These are phyloP conservation scores for Austropuccinia psidii DNA, from an alignment of 1,284 basidiomycete species.

Conservation along the genomic window DNA sequence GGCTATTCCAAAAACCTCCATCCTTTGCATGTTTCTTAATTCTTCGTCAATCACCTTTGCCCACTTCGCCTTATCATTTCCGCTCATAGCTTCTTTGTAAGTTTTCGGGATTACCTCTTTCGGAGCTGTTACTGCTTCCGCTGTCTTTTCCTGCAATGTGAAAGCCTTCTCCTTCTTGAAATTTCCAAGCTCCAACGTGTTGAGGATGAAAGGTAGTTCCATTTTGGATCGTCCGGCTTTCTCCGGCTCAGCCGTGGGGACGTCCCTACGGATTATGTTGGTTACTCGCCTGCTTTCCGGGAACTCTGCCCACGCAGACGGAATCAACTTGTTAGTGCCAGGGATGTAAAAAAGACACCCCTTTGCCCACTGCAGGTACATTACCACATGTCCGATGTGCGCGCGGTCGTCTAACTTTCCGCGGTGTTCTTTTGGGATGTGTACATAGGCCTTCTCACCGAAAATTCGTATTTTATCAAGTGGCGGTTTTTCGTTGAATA, in stretches of 20 bases:
- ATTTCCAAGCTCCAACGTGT: too few relatives aligned
- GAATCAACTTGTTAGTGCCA: neutral
- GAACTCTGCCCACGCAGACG: neutral
- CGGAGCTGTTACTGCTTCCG: too few relatives aligned
- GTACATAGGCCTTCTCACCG: neutral
- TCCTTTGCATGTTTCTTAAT: neutral
- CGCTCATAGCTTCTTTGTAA: neutral
- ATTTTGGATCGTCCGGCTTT: too few relatives aligned
- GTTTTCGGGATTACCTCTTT: neutral
- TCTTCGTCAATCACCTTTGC: neutral
- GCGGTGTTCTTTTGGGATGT: neutral
- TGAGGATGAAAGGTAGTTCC: too few relatives aligned
- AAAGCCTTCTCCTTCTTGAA: too few relatives aligned
- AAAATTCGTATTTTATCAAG: neutral
- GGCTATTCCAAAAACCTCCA: neutral
- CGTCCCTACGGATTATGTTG: too few relatives aligned
- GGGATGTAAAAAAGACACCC: neutral
- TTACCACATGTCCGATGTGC: neutral
- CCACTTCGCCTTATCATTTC: neutral
- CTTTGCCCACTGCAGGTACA: neutral
- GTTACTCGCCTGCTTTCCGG: too few relatives aligned
- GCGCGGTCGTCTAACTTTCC: slow-evolving; percentile 5
- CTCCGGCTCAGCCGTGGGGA: too few relatives aligned
- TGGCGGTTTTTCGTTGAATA: neutral
- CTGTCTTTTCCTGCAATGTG: too few relatives aligned